Conservation (phyloP, 1,284 basidiomycete species). For the Somion occarium region DNA sequence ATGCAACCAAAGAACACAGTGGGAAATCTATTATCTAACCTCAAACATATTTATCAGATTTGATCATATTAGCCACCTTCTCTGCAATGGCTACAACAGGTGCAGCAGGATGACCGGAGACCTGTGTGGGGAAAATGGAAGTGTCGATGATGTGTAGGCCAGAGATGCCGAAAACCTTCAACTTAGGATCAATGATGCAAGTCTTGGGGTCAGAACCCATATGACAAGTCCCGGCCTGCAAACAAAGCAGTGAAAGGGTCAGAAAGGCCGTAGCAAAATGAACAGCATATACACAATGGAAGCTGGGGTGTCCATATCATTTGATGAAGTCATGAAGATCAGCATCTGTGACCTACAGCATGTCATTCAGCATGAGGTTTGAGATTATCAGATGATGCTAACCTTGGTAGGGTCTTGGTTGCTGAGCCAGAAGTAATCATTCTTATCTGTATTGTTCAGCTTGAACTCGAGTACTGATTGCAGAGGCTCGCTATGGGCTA, state of each 20-base stretch:
- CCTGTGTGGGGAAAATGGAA: slow-evolving; percentile 35
- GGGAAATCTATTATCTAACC: too few relatives aligned
- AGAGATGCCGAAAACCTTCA: slow-evolving; percentile 41
- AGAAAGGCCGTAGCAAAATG: background rate
- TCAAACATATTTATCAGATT: too few relatives aligned
- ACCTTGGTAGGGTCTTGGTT: slow-evolving; percentile 23
- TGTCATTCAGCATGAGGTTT: background rate
- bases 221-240: slow-evolving; percentile 1
- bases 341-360: slow-evolving; percentile 25
- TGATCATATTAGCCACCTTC: slow-evolving; percentile 26
- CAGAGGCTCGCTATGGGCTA: slow-evolving; percentile 24
- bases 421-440: slow-evolving; percentile 23
- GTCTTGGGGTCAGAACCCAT: slow-evolving; percentile 4
- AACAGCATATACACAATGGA: slow-evolving; percentile 3
- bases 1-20: too few relatives aligned
- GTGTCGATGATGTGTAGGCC: slow-evolving; percentile 44
- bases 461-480: slow-evolving; percentile 24
- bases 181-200: slow-evolving; percentile 36
- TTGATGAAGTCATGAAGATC: slow-evolving; percentile 23
- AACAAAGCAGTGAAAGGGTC: background rate
- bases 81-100: slow-evolving; percentile 30
- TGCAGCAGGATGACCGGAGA: slow-evolving; percentile 28
- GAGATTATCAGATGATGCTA: background rate
- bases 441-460: slow-evolving; percentile 10
- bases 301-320: background rate